These are phyloP conservation scores for Rhypophila decipiens DNA, from an alignment of 495 filamentous ascomycete genomes.

Conservation along the genomic window DNA sequence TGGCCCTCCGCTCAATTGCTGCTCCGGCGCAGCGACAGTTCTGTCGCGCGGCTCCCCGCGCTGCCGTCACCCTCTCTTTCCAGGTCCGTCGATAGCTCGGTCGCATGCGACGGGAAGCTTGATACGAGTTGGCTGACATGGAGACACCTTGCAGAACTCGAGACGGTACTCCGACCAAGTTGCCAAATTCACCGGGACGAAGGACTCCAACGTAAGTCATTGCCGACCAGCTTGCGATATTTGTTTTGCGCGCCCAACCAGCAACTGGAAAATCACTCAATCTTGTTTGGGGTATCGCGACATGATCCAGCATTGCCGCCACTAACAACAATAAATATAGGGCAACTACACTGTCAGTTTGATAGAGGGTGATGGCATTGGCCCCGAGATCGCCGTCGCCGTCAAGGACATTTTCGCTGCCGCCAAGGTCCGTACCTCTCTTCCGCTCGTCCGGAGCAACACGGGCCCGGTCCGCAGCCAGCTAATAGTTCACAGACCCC, in stretches of 20 bases:
- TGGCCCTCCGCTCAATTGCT: slow-evolving; percentile 45
- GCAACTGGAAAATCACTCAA: slow-evolving; percentile 42
- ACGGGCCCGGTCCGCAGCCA: background rate
- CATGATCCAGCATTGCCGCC: slow-evolving; percentile 1
- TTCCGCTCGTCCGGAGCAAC: slow-evolving; percentile 17
- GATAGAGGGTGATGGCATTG: slow-evolving; percentile 98
- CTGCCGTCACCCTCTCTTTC: slow-evolving; percentile 37
- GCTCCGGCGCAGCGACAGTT: slow-evolving; percentile 47
- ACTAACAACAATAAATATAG: slow-evolving; percentile 38
- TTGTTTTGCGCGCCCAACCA: too few species aligned
- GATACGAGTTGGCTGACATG: slow-evolving; percentile 7
- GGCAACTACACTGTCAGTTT: slow-evolving; percentile 92
- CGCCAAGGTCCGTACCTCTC: slow-evolving; percentile 61
- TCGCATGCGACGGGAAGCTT: slow-evolving; percentile 5
- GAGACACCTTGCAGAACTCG: slow-evolving; percentile 32
- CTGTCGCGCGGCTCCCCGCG: slow-evolving; percentile 39
- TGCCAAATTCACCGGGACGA: slow-evolving; percentile 86
- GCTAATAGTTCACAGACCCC: slow-evolving; percentile 55
- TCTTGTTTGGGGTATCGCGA: slow-evolving; percentile 1
- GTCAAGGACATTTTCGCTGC: slow-evolving; percentile 97
- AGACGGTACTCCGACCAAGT: slow-evolving; percentile 59
- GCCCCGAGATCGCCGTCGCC: slow-evolving; percentile 92
- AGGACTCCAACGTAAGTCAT: slow-evolving; percentile 73
- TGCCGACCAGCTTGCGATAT: too few species aligned
- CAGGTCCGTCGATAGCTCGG: slow-evolving; percentile 30